Conservation (phyloP, 768 basidiomycete species). For the Tulasnella sp. region DNA sequence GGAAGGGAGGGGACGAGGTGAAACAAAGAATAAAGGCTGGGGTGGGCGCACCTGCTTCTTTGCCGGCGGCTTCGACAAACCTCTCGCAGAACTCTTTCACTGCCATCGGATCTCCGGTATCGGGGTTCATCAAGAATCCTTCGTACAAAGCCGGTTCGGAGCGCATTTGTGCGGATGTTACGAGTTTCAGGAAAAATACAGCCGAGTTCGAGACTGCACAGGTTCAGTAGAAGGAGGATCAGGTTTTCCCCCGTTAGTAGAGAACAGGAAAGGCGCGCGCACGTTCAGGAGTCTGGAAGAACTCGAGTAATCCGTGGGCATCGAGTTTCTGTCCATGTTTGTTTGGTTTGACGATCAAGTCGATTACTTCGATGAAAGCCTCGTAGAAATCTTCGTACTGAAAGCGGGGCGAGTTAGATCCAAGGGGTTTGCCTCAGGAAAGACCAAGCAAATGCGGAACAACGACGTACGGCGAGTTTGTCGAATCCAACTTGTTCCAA, state of each 20-base stretch:
- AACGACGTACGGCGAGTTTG: slow-evolving; percentile 53
- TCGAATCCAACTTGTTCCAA: slow-evolving; percentile 62
- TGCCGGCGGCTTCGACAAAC: slow-evolving; percentile 72
- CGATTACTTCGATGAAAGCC: slow-evolving; percentile 52
- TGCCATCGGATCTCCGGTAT: slow-evolving; percentile 54
- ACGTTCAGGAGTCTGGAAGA: slow-evolving; percentile 56
- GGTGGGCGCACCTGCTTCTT: slow-evolving; percentile 59
- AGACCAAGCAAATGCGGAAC: background rate
- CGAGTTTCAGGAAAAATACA: slow-evolving; percentile 72
- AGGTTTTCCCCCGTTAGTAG: background rate
- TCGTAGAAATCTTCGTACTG: slow-evolving; percentile 61
- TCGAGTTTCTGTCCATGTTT: slow-evolving; percentile 40
- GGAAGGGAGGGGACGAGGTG: too few relatives aligned
- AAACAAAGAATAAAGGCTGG: background rate
- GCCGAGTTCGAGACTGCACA: slow-evolving; percentile 61
- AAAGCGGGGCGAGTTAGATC: background rate
- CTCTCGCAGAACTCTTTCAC: slow-evolving; percentile 66
- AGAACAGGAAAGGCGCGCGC: slow-evolving; percentile 28
- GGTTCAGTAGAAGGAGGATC: background rate
- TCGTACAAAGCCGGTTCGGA: slow-evolving; percentile 55
- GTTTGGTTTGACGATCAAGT: slow-evolving; percentile 42
- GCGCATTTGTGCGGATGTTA: slow-evolving; percentile 81
- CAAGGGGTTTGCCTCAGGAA: too few relatives aligned
- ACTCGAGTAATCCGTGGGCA: slow-evolving; percentile 42
- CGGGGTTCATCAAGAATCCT: slow-evolving; percentile 73